These are phyloP conservation scores for Phytopythium boreale DNA, from an alignment of 352 stramenopile species.

Conservation along the genomic window DNA sequence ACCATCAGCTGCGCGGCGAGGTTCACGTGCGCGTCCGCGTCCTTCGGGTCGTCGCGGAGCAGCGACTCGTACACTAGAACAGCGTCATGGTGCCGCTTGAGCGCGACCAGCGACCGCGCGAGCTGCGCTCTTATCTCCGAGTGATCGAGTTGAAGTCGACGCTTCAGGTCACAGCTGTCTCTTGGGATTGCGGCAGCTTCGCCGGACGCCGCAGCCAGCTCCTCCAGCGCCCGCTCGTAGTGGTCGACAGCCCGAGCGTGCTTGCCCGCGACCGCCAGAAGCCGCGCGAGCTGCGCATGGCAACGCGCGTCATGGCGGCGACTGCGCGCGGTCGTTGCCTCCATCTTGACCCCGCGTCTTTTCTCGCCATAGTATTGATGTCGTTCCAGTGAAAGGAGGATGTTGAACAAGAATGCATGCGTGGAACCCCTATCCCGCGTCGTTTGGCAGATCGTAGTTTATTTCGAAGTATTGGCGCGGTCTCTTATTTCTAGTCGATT, in stretches of 20 bases:
- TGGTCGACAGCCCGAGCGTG: slow-evolving; percentile 21
- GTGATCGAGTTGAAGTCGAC: background rate
- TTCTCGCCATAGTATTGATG: background rate
- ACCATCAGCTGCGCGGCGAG: slow-evolving; percentile 48
- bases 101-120: slow-evolving; percentile 13
- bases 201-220: slow-evolving; percentile 8
- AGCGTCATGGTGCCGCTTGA: slow-evolving; percentile 19
- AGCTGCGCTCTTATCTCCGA: slow-evolving; percentile 8
- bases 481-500: no score
- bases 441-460: no score
- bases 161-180: background rate
- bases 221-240: slow-evolving; percentile 25
- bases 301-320: slow-evolving; percentile 12
- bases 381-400: background rate
- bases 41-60: slow-evolving; percentile 18
- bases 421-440: no score
- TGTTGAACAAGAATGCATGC: slow-evolving; percentile 1
- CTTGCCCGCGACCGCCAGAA: slow-evolving; percentile 21
- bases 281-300: slow-evolving; percentile 29
- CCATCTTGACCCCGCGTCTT: slow-evolving; percentile 9
- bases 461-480: no score
- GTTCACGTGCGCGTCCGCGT: slow-evolving; percentile 50
- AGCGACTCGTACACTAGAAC: slow-evolving; percentile 32
- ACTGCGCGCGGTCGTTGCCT: background rate
- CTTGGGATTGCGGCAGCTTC: background rate